Percentiles rank a stretch among this genome's conserved stretches.
Evolutionary conservation across 2,329 filamentous ascomycete species (phyloP).

Genomic region (Fusarium sp.): DNA sequence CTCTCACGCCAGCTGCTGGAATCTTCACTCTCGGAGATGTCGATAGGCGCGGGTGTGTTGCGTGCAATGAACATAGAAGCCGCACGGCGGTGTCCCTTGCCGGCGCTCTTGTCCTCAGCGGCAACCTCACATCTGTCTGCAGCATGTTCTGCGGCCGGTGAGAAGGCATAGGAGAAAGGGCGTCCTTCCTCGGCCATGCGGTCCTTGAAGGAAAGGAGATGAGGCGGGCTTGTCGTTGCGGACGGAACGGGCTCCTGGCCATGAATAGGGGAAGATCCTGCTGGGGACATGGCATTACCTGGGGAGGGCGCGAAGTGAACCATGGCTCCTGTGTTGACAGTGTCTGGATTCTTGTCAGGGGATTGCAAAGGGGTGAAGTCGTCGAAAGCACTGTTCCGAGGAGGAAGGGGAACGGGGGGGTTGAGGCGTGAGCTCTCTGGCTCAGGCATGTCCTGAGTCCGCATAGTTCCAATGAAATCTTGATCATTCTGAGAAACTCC

Average conservation of each 20-base stretch:
- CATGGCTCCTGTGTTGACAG: not conserved
- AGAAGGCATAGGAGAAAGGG: slow-evolving; percentile 7
- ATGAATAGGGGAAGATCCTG: slow-evolving; percentile 13
- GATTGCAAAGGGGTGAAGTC: slow-evolving; percentile 22
- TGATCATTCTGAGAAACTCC: not conserved
- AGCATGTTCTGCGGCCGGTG: slow-evolving; percentile 20
- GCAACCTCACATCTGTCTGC: slow-evolving; percentile 22
- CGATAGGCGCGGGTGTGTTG: not conserved
- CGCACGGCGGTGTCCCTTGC: slow-evolving; percentile 22
- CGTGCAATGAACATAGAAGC: slow-evolving; percentile 13
- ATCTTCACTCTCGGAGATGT: slow-evolving; percentile 16
- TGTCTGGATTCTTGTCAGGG: slow-evolving; percentile 1
- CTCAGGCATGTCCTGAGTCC: not conserved
- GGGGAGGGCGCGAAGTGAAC: slow-evolving; percentile 23
- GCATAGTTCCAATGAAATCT: not conserved
- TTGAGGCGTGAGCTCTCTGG: not conserved
- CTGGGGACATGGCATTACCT: not conserved
- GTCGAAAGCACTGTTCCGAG: not conserved
- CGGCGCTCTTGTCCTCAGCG: slow-evolving; percentile 1
- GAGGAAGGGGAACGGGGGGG: not conserved
- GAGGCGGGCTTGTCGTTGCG: slow-evolving; percentile 1
- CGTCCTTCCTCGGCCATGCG: slow-evolving; percentile 13
- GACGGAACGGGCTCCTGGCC: slow-evolving; percentile 11
- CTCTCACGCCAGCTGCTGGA: slow-evolving; percentile 15
- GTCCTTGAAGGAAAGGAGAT: slow-evolving; percentile 14